A percentile compares a stretch with the other conserved stretches of the same genome.
Evolutionary conservation across 208 protist species (phyloP).

Genomic region (Phytomonas francai): DNA sequence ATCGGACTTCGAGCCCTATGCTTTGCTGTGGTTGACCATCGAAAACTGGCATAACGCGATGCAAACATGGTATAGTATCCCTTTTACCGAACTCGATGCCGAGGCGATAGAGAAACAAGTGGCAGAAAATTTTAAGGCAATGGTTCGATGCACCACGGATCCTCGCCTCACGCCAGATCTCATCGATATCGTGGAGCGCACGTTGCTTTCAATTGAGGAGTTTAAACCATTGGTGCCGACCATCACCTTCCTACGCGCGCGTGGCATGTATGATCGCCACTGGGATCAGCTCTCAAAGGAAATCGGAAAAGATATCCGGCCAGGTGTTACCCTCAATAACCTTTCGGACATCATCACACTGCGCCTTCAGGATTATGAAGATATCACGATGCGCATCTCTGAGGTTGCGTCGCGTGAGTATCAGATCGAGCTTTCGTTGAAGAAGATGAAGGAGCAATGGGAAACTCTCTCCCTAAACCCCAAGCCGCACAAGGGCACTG

Average conservation of each 20-base stretch:
- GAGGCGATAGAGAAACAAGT: slow-evolving; percentile 89
- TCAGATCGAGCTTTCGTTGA: slow-evolving; percentile 91
- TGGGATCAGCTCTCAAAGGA: slow-evolving; percentile 92
- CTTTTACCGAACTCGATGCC: slow-evolving; percentile 85
- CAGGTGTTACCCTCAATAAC: slow-evolving; percentile 81
- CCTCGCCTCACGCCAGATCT: slow-evolving; percentile 78
- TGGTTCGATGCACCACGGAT: slow-evolving; percentile 79
- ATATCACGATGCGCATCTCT: slow-evolving; percentile 85
- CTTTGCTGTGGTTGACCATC: slow-evolving; percentile 91
- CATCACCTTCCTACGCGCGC: slow-evolving; percentile 91
- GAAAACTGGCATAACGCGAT: slow-evolving; percentile 82
- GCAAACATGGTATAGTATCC: slow-evolving; percentile 70
- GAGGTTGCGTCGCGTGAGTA: slow-evolving; percentile 94
- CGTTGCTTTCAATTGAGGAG: slow-evolving; percentile 88
- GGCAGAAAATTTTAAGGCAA: slow-evolving; percentile 59
- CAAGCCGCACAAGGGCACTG: slow-evolving; percentile 85
- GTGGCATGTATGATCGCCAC: slow-evolving; percentile 95
- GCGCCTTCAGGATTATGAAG: slow-evolving; percentile 67
- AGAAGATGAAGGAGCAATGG: slow-evolving; percentile 94
- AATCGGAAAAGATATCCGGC: slow-evolving; percentile 85
- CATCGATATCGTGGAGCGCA: slow-evolving; percentile 81
- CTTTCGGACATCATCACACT: slow-evolving; percentile 78
- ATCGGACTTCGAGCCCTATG: slow-evolving; percentile 95
- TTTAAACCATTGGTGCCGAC: slow-evolving; percentile 95
- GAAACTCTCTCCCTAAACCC: slow-evolving; percentile 78